Evolutionary conservation across 2,329 filamentous ascomycete species (phyloP).

Genomic region (Balansia obtecta): DNA sequence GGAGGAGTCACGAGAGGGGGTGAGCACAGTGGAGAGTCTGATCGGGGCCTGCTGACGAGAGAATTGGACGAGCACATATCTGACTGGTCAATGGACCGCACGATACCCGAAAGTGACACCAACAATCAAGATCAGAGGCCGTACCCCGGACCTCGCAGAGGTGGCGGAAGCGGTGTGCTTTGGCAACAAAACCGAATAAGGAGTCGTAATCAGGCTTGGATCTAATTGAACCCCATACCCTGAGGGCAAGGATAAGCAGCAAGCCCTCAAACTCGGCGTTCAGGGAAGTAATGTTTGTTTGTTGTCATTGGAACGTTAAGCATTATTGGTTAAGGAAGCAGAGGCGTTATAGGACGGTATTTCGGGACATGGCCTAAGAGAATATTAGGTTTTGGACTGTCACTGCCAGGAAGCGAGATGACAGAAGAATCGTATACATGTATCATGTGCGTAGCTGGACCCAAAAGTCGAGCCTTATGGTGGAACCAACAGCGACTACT

Average conservation of each 20-base stretch:
- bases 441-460: neutral
- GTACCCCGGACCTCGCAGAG: slow-evolving; percentile 13
- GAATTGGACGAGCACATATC: slow-evolving; percentile 31
- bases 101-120: slow-evolving; percentile 18
- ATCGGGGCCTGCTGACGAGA: slow-evolving; percentile 28
- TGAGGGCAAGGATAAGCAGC: neutral
- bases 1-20: slow-evolving; percentile 12
- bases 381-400: neutral
- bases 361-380: neutral
- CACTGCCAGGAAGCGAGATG: neutral
- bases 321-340: neutral
- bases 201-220: slow-evolving; percentile 35
- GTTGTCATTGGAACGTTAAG: neutral
- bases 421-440: neutral
- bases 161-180: slow-evolving; percentile 28
- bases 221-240: slow-evolving; percentile 16
- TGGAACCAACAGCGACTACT: neutral
- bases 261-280: too few relatives aligned
- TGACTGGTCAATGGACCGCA: slow-evolving; percentile 26
- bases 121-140: slow-evolving; percentile 10
- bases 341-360: neutral
- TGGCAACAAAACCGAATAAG: slow-evolving; percentile 43
- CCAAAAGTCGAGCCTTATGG: neutral
- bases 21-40: slow-evolving; percentile 16
- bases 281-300: neutral